phyloP scores from a whole-genome alignment of 2,329 filamentous ascomycete genomes.

The Orbilia brochopaga region DNA sequence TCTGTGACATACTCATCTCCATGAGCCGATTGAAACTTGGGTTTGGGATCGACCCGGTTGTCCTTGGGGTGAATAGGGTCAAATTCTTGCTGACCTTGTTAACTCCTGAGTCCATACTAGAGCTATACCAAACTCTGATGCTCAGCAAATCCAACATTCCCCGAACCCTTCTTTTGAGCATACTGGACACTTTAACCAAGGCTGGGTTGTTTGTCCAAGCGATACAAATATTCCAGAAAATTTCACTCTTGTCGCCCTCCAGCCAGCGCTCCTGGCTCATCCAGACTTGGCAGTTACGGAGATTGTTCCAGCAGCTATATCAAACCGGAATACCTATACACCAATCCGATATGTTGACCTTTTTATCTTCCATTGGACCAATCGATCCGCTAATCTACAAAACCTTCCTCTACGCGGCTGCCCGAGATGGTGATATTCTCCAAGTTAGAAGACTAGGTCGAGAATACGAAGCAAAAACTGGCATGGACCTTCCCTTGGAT shows the following conservation, averaged over 20 bases:
- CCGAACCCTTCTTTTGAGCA: conserved; percentile 24
- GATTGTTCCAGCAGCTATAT: conserved; percentile 39
- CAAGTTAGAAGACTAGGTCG: conserved; percentile 5
- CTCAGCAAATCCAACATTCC: conserved; percentile 22
- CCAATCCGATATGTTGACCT: conserved; percentile 21
- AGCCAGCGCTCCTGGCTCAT: neutral
- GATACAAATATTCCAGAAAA: conserved; percentile 38
- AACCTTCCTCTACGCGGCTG: conserved; percentile 28
- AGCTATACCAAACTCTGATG: conserved; percentile 18
- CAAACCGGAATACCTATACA: conserved; percentile 41
- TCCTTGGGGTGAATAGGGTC: conserved; percentile 17
- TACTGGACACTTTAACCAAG: conserved; percentile 22
- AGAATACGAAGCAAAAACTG: conserved; percentile 25
- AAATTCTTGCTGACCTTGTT: conserved; percentile 25
- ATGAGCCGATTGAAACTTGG: conserved; percentile 7
- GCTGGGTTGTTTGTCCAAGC: conserved; percentile 37
- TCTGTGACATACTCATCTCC: conserved; percentile 9
- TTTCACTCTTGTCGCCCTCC: conserved; percentile 5
- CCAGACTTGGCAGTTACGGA: conserved; percentile 38
- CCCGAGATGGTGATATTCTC: conserved; percentile 19
- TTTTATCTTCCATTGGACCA: conserved; percentile 28
- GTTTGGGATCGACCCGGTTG: conserved; percentile 8
- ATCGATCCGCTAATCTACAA: conserved; percentile 49
- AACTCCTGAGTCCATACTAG: conserved; percentile 14
- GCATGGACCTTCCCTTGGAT: conserved; percentile 23